Base-by-base conservation (phyloP, 768 basidiomycete genomes). In the Rhodotorula graminis region DNA sequence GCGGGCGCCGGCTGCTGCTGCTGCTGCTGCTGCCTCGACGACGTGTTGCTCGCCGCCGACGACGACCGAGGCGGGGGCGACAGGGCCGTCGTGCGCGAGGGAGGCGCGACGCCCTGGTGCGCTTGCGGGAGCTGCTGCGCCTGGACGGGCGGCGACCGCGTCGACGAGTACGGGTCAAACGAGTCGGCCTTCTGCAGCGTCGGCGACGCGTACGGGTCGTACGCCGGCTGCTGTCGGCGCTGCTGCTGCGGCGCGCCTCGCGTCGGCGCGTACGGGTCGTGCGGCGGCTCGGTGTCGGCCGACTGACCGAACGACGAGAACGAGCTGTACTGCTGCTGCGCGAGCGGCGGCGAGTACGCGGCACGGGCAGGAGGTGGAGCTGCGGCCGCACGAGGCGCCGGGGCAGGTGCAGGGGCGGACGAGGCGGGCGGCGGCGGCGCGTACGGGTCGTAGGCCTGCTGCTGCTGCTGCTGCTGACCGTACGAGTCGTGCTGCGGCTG, bases 251-350 rank as follows among this genome's bases (percentile, higher is more conserved):
- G 56, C 55, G 55, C 55, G 29, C 31, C 14, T 7, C 29, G 27
- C 2, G 23, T 23, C 14, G 69, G 69, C 23, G 73, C 62, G 64
- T 75, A 71, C 25, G 70, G 70, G 27, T 68, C 73, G 66, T 70
- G 42, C 37, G 9, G 12, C 40, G n/a, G 33, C 27, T 53, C 55
- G 14, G 18, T 23, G 27, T 60, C 55, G 21, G 31, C n/a, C 3
- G 62, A 19, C 52, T 64, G 71, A 1, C 66, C 63, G 44, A 52
- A 72, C 0, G 59, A 66, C 16, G 67, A 46, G 46, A 72, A 69
- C 4, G 71, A 72, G 16, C 52, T 40, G 67, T 65, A 72, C 58
- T 72, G 71, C 55, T 67, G 66, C 42, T 64, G 67, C 15, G 53
- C 16, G 8, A 63, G 71, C 2, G 67, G 62, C 23, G 67, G 71